Evolutionary conservation across 1,284 basidiomycete genomes (phyloP).

Genomic region (Bondarzewia mesenterica): DNA sequence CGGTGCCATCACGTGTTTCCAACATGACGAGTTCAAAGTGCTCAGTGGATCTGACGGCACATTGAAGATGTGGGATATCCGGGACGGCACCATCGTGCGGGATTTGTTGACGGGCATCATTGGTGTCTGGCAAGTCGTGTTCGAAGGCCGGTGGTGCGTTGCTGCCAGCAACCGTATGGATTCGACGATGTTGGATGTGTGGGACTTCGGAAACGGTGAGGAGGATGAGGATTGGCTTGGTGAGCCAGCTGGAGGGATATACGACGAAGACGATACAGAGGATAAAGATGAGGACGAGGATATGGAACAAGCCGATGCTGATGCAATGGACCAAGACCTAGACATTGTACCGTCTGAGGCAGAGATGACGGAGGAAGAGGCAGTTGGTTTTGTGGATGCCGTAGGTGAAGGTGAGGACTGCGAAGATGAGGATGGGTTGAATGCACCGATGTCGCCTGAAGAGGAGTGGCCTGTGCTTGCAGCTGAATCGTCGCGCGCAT

Average conservation of each 20-base stretch:
- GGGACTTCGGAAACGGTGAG: conserved; percentile 75
- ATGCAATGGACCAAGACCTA: conserved; percentile 65
- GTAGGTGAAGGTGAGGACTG: conserved; percentile 22
- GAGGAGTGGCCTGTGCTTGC: conserved; percentile 1
- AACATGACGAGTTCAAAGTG: conserved; percentile 95
- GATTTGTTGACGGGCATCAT: conserved; percentile 85
- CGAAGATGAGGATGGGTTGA: conserved; percentile 18
- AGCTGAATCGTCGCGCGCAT: conserved; percentile 6
- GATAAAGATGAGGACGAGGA: conserved; percentile 37
- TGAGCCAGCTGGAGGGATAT: conserved; percentile 40
- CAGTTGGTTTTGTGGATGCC: conserved; percentile 24
- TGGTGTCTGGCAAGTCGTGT: conserved; percentile 94
- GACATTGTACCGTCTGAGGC: conserved; percentile 39
- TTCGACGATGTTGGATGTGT: conserved; percentile 75
- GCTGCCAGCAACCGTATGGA: conserved; percentile 83
- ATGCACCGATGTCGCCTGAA: conserved; percentile 7
- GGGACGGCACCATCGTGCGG: conserved; percentile 74
- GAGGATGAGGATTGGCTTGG: conserved; percentile 47
- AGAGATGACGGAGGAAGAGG: conserved; percentile 30
- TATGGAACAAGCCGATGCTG: conserved; percentile 43
- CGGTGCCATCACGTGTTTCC: conserved; percentile 95
- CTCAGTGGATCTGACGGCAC: conserved; percentile 92
- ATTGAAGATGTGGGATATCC: conserved; percentile 93
- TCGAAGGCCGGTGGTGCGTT: conserved; percentile 87
- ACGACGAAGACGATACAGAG: conserved; percentile 39